phyloP scores from a whole-genome alignment of 257 asterid genomes.

The Ilex asprella region DNA sequence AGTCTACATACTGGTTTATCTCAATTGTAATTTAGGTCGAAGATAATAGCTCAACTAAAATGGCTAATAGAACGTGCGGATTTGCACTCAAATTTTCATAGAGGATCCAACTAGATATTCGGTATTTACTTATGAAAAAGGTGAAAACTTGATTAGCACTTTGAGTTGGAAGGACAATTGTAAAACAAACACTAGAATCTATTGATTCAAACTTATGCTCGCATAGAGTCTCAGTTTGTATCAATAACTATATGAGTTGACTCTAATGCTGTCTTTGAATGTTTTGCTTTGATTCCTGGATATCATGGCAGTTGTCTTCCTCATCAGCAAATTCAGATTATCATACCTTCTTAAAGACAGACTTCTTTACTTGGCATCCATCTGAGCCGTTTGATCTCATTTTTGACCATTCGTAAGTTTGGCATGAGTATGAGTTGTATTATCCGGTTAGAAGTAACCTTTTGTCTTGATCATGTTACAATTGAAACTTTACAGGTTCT shows the following conservation, averaged over 20 bases:
- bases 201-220: too few relatives aligned
- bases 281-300: constrained; percentile 13
- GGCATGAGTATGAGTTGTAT: not conserved
- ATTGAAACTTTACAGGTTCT: constrained; percentile 44
- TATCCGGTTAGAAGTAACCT: not conserved
- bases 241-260: not conserved
- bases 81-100: too few relatives aligned
- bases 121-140: too few relatives aligned
- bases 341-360: constrained; percentile 56
- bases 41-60: too few relatives aligned
- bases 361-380: constrained; percentile 75
- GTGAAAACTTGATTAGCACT: too few relatives aligned
- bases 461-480: constrained; percentile 11
- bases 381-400: constrained; percentile 66
- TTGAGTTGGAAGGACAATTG: too few relatives aligned
- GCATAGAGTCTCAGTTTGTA: too few relatives aligned
- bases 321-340: constrained; percentile 47
- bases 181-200: too few relatives aligned
- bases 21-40: too few relatives aligned
- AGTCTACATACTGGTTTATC: too few relatives aligned
- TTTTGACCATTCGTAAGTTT: constrained; percentile 82
- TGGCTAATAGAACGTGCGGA: too few relatives aligned
- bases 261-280: not conserved
- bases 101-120: too few relatives aligned
- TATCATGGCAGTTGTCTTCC: constrained; percentile 48